A percentile compares a stretch with the other conserved stretches of the same genome.
Evolutionary conservation across 2,329 filamentous ascomycete genomes (phyloP).

Genomic region (Monilinia aucupariae): DNA sequence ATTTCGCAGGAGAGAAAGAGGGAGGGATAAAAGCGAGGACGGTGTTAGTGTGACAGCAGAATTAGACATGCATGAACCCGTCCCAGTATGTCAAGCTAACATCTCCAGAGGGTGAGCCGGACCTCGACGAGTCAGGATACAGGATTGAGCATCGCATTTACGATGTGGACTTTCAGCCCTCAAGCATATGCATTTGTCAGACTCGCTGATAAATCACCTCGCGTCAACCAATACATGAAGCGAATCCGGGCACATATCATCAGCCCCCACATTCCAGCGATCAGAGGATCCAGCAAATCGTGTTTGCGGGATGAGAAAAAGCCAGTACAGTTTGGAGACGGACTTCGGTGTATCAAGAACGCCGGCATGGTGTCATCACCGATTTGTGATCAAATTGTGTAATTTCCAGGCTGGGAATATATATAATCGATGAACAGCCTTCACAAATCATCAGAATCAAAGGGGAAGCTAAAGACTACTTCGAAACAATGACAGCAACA

Average conservation of each 20-base stretch:
- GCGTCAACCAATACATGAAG: no score
- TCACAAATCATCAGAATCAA: not conserved
- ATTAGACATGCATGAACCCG: no score
- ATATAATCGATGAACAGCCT: not conserved
- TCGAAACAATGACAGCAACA: conserved; percentile 14
- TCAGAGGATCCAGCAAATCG: not conserved
- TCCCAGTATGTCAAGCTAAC: no score
- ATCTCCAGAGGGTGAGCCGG: no score
- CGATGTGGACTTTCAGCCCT: not conserved
- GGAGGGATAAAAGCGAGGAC: no score
- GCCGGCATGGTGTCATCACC: not conserved
- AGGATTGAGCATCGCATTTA: not conserved
- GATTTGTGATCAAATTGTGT: conserved; percentile 1
- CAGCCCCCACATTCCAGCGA: not conserved
- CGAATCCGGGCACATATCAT: not conserved
- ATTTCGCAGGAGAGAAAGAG: not conserved
- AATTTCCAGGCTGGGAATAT: not conserved
- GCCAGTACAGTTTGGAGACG: not conserved
- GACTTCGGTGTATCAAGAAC: not conserved
- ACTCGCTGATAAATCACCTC: not conserved
- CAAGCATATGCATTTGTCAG: not conserved
- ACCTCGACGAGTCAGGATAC: no score
- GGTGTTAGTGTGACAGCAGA: no score
- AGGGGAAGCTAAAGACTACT: not conserved
- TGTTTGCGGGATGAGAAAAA: not conserved